Evolutionary conservation across 2,329 filamentous ascomycete species (phyloP).

Genomic region (Claviceps sp.): DNA sequence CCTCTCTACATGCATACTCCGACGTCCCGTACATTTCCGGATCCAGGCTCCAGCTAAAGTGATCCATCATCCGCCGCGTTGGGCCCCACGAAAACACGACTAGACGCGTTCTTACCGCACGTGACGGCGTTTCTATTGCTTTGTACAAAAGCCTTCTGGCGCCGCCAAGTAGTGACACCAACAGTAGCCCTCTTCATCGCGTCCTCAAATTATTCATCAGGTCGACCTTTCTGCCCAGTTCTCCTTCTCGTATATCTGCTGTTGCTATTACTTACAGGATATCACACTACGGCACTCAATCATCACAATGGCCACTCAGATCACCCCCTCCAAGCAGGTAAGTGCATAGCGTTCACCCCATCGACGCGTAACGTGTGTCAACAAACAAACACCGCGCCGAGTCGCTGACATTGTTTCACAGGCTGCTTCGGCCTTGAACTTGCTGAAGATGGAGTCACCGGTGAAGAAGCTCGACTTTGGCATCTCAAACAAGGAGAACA

Average conservation of each 20-base stretch:
- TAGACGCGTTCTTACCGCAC: conserved; percentile 23
- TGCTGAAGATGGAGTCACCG: conserved; percentile 85
- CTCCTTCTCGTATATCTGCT: conserved; percentile 7
- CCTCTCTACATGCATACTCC: not conserved
- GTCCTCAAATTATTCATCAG: conserved; percentile 13
- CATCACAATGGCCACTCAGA: conserved; percentile 58
- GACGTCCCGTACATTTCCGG: not conserved
- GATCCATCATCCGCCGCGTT: conserved; percentile 8
- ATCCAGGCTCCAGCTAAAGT: conserved; percentile 10
- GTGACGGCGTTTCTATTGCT: conserved; percentile 21
- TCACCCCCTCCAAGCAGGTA: conserved; percentile 49
- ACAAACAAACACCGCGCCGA: not conserved
- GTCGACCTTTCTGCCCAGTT: conserved; percentile 10
- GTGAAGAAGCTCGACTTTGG: conserved; percentile 80
- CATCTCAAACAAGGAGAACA: conserved; percentile 69
- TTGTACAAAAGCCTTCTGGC: conserved; percentile 26
- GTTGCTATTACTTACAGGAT: conserved; percentile 7
- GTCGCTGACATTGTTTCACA: conserved; percentile 30
- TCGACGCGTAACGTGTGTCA: not conserved
- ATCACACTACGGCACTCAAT: conserved; percentile 5
- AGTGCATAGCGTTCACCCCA: conserved; percentile 13
- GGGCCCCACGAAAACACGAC: conserved; percentile 14
- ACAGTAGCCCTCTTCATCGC: conserved; percentile 16
- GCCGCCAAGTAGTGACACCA: conserved; percentile 13
- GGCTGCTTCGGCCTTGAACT: conserved; percentile 77